phyloP scores from a whole-genome alignment of 2,329 filamentous ascomycete species.

The Pestalotiopsis sp. region DNA sequence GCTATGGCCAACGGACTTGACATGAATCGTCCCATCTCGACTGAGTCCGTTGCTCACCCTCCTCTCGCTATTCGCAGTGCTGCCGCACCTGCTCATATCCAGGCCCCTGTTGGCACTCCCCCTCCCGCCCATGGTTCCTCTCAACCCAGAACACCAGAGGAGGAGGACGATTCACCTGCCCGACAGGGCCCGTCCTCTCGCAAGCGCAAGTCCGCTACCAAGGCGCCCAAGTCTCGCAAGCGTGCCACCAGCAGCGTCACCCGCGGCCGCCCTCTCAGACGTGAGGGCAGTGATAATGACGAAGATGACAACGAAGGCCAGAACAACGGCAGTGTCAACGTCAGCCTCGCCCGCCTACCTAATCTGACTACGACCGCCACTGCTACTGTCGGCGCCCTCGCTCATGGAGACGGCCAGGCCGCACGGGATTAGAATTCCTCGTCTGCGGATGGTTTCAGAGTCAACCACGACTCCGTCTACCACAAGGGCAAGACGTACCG shows the following conservation, averaged over 20 bases:
- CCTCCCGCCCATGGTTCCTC: too few species aligned
- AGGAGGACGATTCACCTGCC: background rate
- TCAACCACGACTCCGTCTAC: constrained; percentile 6
- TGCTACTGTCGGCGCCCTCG: background rate
- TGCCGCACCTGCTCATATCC: background rate
- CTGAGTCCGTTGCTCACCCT: background rate
- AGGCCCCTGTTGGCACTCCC: background rate
- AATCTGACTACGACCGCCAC: background rate
- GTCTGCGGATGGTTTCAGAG: constrained; percentile 2
- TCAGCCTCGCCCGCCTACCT: background rate
- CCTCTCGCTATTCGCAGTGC: too few species aligned
- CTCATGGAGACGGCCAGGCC: background rate
- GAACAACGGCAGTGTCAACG: background rate
- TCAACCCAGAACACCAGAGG: background rate
- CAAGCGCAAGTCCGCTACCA: constrained; percentile 8
- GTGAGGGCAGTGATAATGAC: background rate
- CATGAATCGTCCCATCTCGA: background rate
- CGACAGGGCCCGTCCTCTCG: background rate
- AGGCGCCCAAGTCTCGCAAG: background rate
- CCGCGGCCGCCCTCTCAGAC: too few species aligned
- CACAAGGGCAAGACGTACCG: background rate
- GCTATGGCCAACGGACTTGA: background rate
- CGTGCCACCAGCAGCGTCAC: background rate
- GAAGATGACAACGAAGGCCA: background rate
- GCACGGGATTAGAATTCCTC: background rate